Evolutionary conservation across 306 rosid genomes (phyloP).

Genomic region (Malus domestica): ASM211411v1 NC_041791.1:8171001-8171500

Average conservation of each 20-base stretch:
- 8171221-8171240: background rate
- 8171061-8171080: too few species aligned
- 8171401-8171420: too few species aligned
- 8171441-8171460: background rate
- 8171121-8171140: too few species aligned
- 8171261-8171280: background rate
- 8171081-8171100: too few species aligned
- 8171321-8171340: background rate
- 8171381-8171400: background rate
- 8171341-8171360: background rate
- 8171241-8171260: background rate
- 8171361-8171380: background rate
- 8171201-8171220: background rate
- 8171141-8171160: background rate
- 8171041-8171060: too few species aligned
- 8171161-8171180: constrained; percentile 5
- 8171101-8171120: too few species aligned
- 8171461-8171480: background rate
- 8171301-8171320: background rate
- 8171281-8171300: background rate
- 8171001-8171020: background rate
- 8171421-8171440: background rate
- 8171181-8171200: background rate
- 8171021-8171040: background rate
- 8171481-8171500: too few species aligned